These are phyloP conservation scores for Colletotrichum lentis DNA, from an alignment of 2,329 filamentous ascomycete species.

Conservation along the genomic window DNA sequence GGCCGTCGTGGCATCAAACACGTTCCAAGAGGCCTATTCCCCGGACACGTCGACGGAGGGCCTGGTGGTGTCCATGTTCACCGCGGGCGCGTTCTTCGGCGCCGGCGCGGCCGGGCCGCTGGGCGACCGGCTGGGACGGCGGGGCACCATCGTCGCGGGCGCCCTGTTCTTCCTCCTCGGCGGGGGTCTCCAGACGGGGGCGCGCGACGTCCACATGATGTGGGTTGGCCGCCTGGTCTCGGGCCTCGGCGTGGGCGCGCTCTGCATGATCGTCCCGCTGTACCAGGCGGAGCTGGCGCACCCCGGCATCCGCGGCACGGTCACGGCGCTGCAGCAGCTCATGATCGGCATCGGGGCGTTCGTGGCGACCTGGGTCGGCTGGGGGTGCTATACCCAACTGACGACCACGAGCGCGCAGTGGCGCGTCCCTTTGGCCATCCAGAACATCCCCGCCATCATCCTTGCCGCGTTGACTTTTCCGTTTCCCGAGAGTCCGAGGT, in stretches of 20 bases:
- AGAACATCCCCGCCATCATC: slow-evolving; percentile 72
- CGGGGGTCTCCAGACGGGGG: slow-evolving; percentile 74
- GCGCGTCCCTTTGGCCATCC: slow-evolving; percentile 65
- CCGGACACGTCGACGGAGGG: slow-evolving; percentile 52
- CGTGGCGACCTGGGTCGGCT: slow-evolving; percentile 68
- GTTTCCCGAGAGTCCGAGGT: slow-evolving; percentile 73
- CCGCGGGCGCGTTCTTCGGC: slow-evolving; percentile 79
- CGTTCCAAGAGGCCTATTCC: slow-evolving; percentile 55
- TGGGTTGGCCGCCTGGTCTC: slow-evolving; percentile 75
- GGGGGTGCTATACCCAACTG: slow-evolving; percentile 45
- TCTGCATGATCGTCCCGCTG: slow-evolving; percentile 59
- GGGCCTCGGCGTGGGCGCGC: slow-evolving; percentile 63
- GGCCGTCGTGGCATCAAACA: slow-evolving; percentile 63
- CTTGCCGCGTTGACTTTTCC: slow-evolving; percentile 69
- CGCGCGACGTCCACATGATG: slow-evolving; percentile 64
- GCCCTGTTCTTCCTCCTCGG: slow-evolving; percentile 76
- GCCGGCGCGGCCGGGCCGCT: slow-evolving; percentile 80
- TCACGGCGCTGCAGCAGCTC: slow-evolving; percentile 81
- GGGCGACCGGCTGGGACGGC: slow-evolving; percentile 77
- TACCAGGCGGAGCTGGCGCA: slow-evolving; percentile 84
- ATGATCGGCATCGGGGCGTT: slow-evolving; percentile 81
- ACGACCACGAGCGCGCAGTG: slow-evolving; percentile 45
- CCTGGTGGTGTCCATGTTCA: slow-evolving; percentile 78
- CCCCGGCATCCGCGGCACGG: slow-evolving; percentile 76
- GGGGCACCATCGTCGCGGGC: slow-evolving; percentile 74